These are phyloP conservation scores for Metschnikowia peoriensis DNA, from an alignment of 805 yeast genomes.

Conservation along the genomic window DNA sequence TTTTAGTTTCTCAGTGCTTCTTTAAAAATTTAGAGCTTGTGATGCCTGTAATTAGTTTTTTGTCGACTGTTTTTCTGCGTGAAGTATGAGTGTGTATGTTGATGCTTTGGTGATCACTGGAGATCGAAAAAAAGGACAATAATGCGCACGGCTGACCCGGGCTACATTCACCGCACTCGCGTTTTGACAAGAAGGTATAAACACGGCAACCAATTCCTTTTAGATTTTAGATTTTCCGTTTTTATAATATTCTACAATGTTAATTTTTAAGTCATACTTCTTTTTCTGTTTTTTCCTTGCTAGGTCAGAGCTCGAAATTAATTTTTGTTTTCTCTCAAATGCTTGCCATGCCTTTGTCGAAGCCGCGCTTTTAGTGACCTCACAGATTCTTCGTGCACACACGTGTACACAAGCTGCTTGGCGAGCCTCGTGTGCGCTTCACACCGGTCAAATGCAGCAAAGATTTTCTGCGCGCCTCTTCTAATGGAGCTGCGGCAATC, in stretches of 20 bases:
- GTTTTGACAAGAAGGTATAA: neutral
- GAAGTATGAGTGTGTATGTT: neutral
- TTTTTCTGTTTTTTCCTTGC: neutral
- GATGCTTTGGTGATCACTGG: neutral
- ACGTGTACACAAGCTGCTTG: neutral
- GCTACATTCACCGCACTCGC: neutral
- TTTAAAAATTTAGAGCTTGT: neutral
- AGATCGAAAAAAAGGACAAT: neutral
- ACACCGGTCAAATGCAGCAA: neutral
- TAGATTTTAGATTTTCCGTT: neutral
- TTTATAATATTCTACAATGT: no score
- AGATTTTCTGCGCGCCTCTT: neutral
- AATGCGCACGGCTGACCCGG: conserved; percentile 1
- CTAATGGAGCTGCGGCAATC: no score
- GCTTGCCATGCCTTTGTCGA: neutral
- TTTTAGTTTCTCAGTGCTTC: neutral
- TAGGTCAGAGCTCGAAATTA: neutral
- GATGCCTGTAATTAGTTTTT: neutral
- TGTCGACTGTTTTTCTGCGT: neutral
- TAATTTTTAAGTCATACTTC: no score
- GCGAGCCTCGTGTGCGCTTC: neutral
- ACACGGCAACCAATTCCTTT: neutral
- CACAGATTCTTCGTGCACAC: neutral
- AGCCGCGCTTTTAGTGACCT: neutral
- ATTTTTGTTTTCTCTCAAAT: no score